Conservation (phyloP, 2,329 filamentous ascomycete genomes). For the Plectosphaerella cucumerina region DNA sequence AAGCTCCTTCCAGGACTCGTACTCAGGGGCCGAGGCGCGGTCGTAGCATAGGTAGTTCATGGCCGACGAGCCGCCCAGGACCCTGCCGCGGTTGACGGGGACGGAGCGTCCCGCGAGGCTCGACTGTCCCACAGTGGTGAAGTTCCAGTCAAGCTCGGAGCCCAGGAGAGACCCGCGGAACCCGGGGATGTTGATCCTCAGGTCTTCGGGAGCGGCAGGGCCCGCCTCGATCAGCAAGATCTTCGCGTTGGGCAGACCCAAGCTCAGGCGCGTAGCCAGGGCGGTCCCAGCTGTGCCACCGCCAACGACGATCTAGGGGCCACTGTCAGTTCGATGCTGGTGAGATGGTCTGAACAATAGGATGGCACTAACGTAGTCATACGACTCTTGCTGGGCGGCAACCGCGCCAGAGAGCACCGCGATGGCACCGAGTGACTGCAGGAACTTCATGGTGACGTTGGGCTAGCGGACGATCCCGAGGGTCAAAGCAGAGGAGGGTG, state of each 20-base stretch:
- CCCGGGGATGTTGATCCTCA: conserved; percentile 26
- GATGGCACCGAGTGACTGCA: too few relatives aligned
- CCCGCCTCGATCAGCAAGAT: conserved; percentile 26
- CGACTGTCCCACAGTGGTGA: conserved; percentile 35
- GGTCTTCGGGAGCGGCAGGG: conserved; percentile 20
- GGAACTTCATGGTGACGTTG: too few relatives aligned
- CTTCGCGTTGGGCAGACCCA: conserved; percentile 20
- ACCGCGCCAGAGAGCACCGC: too few relatives aligned
- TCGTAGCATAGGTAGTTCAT: conserved; percentile 40
- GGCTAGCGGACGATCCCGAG: too few relatives aligned
- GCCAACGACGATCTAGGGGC: conserved; percentile 10
- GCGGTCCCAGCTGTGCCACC: conserved; percentile 9
- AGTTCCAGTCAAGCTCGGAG: conserved; percentile 34
- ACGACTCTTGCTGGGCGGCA: too few relatives aligned
- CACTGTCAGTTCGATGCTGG: background rate
- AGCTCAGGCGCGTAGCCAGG: conserved; percentile 20
- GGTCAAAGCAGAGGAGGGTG: too few relatives aligned
- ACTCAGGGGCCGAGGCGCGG: conserved; percentile 28
- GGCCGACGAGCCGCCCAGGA: conserved; percentile 43
- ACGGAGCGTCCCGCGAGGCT: conserved; percentile 34
- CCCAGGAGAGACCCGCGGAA: conserved; percentile 22
- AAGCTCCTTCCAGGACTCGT: conserved; percentile 31
- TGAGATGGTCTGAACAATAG: background rate
- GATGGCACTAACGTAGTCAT: too few relatives aligned
- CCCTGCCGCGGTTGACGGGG: conserved; percentile 38